Base-by-base conservation (phyloP, 805 yeast species). In the Candida krabiensis region DNA sequence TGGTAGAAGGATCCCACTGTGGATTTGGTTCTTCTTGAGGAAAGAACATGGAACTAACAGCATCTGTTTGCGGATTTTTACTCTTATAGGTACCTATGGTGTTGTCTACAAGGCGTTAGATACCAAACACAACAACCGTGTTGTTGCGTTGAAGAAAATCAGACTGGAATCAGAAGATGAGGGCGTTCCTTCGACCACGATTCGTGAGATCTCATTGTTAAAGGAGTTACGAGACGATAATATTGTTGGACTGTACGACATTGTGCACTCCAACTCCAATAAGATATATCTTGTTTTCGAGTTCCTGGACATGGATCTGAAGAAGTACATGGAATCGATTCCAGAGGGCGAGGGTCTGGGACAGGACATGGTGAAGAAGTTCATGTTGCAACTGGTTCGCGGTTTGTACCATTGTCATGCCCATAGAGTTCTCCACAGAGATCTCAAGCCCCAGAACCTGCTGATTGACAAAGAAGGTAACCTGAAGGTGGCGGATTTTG, bases 171-270 rank as follows among this genome's bases (percentile, higher is more conserved):
- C 95, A 15, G 99, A 93, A 63, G 96, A 88, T 62, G 99, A 93
- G 62, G 99, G 99, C 14, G 97, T 95, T 16, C 99, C 99, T 2
- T 89, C 97, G 2, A 93, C 99, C 0, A 98, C 99, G 5, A 93
- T 93, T 42, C 75, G 99, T 53, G 99, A 93, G 60, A 93, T 93
- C 52, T 91, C 98, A 2, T 72, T 93, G 31, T 75, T 93, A 64
- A 91, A 93, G 61, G 99, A 93, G 61, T 75, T 93, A 74, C 79
- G 87, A 48, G 96, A 93, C 65, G 95, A 88, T 44, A 89, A 91
- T 63, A 90, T 91, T 36, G 97, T 93, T 17, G 73, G 95, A 32
- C 72, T 93, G 29, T 87, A 83, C 62, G 96, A 93, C 63, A 93
- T 93, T 48, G 95, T 93, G 45, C 99, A 93, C 62, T 85, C 96